Base-by-base conservation (phyloP, 352 stramenopile genomes). In the Globisporangium ultimum region DNA sequence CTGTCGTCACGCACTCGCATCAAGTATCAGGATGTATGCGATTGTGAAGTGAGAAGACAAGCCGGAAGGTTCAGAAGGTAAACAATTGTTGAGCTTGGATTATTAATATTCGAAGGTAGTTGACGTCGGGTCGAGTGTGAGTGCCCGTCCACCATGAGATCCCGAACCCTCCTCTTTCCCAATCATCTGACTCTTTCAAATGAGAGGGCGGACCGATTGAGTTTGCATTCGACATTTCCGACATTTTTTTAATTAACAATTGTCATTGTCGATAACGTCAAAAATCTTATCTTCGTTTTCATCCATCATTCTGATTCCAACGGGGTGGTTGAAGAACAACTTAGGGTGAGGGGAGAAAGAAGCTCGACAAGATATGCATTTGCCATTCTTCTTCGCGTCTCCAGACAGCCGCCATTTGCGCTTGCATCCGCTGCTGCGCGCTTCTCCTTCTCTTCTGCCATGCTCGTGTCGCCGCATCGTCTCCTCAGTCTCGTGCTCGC, bases 401-500 rank as follows among this genome's bases (percentile, higher is more conserved):
- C 7, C 7, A 36, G 28, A 36, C 28, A 36, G 9, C 28, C 28
- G 28, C 28, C 28, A 36, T 10, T 10, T 6, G 28, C 28, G 9
- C 9, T 10, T 6, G 28, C 28, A 36, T 36, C 34, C 20, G 32
- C 51, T 42, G 20, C 40, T 34, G 51, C 36, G 17, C 3, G 18
- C n/a, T n/a, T n/a, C 6, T 22, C 48, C 17, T 54, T 22, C 2
- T 12, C 41, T 15, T 32, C 36, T 9, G 42, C 50, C 22, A 72
- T 64, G 64, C 38, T 24, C 17, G 17, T 36, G 36, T 47, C 56
- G 5, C 9, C 38, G 8, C 14, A 32, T 7, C 14, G 21, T 7
- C 24, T 71, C 5, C 46, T 66, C 13, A 10, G 47, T 0, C 21
- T 46, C 46, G 55, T 72, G 4, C 1, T 67, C 32, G 49, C 38